These are phyloP conservation scores for Komagataella phaffii DNA, from an alignment of 805 yeast species.

Conservation along the genomic window DNA sequence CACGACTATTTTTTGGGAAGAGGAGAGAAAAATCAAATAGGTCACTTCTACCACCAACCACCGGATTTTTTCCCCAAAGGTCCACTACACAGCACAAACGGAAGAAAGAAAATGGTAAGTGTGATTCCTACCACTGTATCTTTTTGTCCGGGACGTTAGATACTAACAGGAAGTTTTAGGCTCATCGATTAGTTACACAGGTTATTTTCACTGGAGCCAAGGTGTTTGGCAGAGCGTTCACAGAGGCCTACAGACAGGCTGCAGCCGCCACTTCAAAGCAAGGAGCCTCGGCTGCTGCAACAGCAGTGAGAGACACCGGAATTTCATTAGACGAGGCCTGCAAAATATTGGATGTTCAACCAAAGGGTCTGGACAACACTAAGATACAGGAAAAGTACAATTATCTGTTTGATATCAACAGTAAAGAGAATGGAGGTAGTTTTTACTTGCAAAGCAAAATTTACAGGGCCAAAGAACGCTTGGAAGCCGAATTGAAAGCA, in stretches of 20 bases:
- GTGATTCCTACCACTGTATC: background rate
- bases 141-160: background rate
- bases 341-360: conserved; percentile 75
- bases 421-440: conserved; percentile 92
- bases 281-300: conserved; percentile 30
- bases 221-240: conserved; percentile 90
- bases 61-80: background rate
- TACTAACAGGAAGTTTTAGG: conserved; percentile 25
- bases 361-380: conserved; percentile 36
- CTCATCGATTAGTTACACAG: conserved; percentile 82
- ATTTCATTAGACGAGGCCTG: conserved; percentile 81
- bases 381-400: conserved; percentile 60
- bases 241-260: conserved; percentile 95
- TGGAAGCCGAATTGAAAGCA: conserved; percentile 64
- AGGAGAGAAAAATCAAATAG: background rate
- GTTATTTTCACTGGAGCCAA: conserved; percentile 90
- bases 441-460: conserved; percentile 90
- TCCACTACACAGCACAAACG: background rate
- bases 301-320: conserved; percentile 56
- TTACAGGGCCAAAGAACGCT: conserved; percentile 85
- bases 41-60: background rate
- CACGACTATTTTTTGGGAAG: background rate
- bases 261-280: conserved; percentile 84
- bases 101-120: background rate
- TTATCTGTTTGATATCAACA: conserved; percentile 76